These are phyloP conservation scores for Leucosporidium creatinivorum DNA, from an alignment of 768 basidiomycete genomes.

Conservation along the genomic window DNA sequence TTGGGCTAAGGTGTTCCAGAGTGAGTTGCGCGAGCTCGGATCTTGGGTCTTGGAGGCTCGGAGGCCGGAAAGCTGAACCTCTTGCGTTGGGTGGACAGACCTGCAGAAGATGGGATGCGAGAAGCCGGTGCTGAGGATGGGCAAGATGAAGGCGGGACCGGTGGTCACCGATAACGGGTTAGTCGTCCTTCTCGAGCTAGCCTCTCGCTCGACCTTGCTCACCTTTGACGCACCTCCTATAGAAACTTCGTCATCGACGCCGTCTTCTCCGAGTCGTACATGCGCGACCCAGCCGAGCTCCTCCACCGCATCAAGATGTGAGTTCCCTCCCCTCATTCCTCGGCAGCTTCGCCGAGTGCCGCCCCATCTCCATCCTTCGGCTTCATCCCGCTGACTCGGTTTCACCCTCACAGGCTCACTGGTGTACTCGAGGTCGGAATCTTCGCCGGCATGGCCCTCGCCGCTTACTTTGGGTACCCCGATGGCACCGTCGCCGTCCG, in stretches of 20 bases:
- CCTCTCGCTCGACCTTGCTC: background rate
- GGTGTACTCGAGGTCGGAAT: slow-evolving; percentile 98
- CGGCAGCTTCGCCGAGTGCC: background rate
- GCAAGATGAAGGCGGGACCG: slow-evolving; percentile 76
- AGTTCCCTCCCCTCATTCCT: background rate
- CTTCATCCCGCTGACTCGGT: background rate
- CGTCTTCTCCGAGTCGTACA: slow-evolving; percentile 64
- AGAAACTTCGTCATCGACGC: slow-evolving; percentile 93
- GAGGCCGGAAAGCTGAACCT: slow-evolving; percentile 42
- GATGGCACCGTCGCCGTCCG: slow-evolving; percentile 4
- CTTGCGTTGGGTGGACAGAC: slow-evolving; percentile 35
- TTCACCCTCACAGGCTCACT: slow-evolving; percentile 56
- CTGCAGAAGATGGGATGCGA: slow-evolving; percentile 38
- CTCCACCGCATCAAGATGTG: slow-evolving; percentile 63
- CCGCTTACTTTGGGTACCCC: slow-evolving; percentile 70
- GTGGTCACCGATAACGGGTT: slow-evolving; percentile 88
- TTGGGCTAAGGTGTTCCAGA: slow-evolving; percentile 75
- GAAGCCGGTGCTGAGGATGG: slow-evolving; percentile 80
- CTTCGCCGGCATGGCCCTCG: slow-evolving; percentile 86
- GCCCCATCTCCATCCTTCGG: background rate
- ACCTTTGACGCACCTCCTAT: background rate
- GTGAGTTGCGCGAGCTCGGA: slow-evolving; percentile 31
- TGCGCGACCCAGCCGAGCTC: slow-evolving; percentile 54
- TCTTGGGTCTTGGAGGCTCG: too few species aligned
- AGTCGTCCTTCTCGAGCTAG: background rate